A percentile compares a stretch with the other conserved stretches of the same genome.
Conservation (phyloP, 1,284 basidiomycete genomes). For the Chalciporus sp. region DNA sequence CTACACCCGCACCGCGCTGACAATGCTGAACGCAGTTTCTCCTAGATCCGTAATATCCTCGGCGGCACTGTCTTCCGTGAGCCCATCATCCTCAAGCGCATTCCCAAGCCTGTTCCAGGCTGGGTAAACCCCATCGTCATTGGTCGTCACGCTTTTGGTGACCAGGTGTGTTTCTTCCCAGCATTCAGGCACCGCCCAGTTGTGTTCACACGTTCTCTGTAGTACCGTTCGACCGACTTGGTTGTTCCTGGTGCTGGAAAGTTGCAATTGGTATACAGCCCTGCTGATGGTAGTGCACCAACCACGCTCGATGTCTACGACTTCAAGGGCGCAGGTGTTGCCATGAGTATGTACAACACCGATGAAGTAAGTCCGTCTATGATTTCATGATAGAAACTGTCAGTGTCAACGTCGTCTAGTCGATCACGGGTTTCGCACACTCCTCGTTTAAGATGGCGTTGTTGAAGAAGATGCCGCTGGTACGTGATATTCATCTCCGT, state of each 20-base stretch:
- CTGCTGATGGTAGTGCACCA: conserved; percentile 65
- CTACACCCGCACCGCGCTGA: conserved; percentile 2
- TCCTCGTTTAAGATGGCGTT: conserved; percentile 99
- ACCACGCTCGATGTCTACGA: conserved; percentile 84
- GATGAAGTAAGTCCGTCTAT: conserved; percentile 63
- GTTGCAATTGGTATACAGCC: conserved; percentile 86
- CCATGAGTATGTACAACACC: conserved; percentile 95
- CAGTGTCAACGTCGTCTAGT: conserved; percentile 45
- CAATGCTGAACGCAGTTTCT: conserved; percentile 7
- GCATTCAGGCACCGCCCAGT: conserved; percentile 1
- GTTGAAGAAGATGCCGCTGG: conserved; percentile 89
- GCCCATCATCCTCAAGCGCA: conserved; percentile 90
- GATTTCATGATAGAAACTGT: not conserved
- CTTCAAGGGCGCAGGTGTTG: conserved; percentile 88
- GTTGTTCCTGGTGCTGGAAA: conserved; percentile 88
- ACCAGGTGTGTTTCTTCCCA: conserved; percentile 62
- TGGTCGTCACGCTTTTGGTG: conserved; percentile 94
- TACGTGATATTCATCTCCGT: conserved; percentile 37
- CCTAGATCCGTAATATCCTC: conserved; percentile 91
- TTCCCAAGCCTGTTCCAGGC: conserved; percentile 93
- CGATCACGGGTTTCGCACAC: conserved; percentile 94
- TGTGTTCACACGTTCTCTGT: conserved; percentile 7
- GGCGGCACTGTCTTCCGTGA: conserved; percentile 99
- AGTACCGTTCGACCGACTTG: conserved; percentile 92
- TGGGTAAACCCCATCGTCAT: conserved; percentile 98